Evolutionary conservation across 805 yeast species (phyloP).

Genomic region (Debaryomyces castellii): DNA sequence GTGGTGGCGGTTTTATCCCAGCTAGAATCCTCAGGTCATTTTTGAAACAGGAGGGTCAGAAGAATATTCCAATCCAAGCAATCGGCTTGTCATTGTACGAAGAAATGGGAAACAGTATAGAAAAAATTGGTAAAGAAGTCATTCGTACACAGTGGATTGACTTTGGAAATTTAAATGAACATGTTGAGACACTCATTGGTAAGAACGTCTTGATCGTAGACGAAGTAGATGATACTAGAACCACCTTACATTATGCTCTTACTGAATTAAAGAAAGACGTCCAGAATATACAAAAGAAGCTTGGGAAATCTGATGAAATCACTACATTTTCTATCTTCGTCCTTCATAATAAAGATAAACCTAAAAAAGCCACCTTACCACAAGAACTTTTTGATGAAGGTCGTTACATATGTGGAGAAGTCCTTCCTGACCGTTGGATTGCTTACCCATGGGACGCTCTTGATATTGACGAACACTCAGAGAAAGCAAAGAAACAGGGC

Average conservation of each 20-base stretch:
- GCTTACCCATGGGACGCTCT: conserved; percentile 90
- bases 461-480: conserved; percentile 78
- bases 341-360: conserved; percentile 79
- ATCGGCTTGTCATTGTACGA: conserved; percentile 67
- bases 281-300: conserved; percentile 53
- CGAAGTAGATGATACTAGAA: conserved; percentile 91
- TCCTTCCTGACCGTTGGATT: conserved; percentile 78
- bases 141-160: conserved; percentile 90
- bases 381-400: conserved; percentile 59
- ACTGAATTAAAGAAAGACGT: conserved; percentile 70
- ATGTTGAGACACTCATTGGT: conserved; percentile 75
- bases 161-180: conserved; percentile 66
- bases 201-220: conserved; percentile 81
- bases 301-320: conserved; percentile 56
- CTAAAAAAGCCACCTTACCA: conserved; percentile 75
- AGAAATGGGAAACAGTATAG: conserved; percentile 47
- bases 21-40: conserved; percentile 67
- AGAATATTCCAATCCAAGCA: conserved; percentile 70
- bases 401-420: conserved; percentile 69
- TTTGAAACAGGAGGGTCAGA: conserved; percentile 55
- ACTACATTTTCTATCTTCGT: conserved; percentile 78
- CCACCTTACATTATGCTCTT: conserved; percentile 82
- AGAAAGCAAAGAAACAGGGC: conserved; percentile 64
- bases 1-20: conserved; percentile 75
- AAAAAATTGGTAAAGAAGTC: conserved; percentile 73